Base-by-base conservation (phyloP, 495 filamentous ascomycete species). In the Aspergillus heteromorphus region DNA sequence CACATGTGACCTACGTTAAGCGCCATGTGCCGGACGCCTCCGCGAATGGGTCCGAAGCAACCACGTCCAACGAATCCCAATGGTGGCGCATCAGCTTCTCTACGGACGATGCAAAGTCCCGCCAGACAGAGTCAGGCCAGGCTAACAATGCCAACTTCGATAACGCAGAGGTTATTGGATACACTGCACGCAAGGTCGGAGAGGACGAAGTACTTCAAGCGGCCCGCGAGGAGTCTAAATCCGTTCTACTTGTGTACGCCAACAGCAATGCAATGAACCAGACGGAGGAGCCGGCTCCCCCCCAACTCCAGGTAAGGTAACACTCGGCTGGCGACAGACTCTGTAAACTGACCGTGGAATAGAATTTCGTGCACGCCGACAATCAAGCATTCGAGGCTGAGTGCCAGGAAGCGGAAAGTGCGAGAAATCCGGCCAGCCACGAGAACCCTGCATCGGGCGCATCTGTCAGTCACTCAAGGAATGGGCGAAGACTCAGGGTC, bases 21-120 rank as follows among this genome's bases (percentile, higher is more conserved):
- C 64, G 55, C 13, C 38, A 43, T 20, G 31, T 42, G 6, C 5
- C 58, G 9, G 48, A 30, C 31, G 43, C 30, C 4, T 25, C 54
- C 10, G 41, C 45, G 7, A 53, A 69, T 42, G 53, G 69, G 29
- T 20, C 59, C n/a, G 63, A 66, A 49, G 20, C 19, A 29, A 49
- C 38, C 18, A 49, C 41, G 43, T 43, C 61, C n/a, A 43, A 59
- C 9, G 68, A 70, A 25, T 75, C 71, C 64, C 73, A 82, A 50
- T 83, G 79, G 79, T 83, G 79, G 79, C 78, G 77, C 16, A 70
- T 79, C 54, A 76, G 73, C 51, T 83, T 75, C 57, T 76, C 77
- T 2, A 60, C 66, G 18, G 74, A 75, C 14, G 77, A 80, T 54
- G 71, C 71, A 18, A 77, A 74, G 56, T 64, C 65, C 14, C 63